A percentile compares a stretch with the other conserved stretches of the same genome.
phyloP scores from a whole-genome alignment of 2,329 filamentous ascomycete species.

The Truncatella angustata region DNA sequence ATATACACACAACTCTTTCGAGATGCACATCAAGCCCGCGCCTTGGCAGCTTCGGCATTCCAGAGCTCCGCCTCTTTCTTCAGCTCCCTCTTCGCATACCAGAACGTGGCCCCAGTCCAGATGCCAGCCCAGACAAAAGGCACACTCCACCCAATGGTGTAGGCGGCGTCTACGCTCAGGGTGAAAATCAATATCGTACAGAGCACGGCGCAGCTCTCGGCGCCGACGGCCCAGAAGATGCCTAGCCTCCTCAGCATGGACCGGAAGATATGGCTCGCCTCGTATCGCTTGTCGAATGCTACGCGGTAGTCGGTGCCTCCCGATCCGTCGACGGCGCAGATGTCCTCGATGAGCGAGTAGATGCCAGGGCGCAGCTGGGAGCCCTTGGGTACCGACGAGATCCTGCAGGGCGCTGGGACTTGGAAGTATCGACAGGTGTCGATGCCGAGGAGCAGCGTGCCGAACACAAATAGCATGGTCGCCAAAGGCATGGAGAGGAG shows the following conservation, averaged over 20 bases:
- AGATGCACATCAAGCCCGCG: neutral
- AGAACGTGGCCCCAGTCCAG: conserved; percentile 20
- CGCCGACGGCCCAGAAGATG: conserved; percentile 45
- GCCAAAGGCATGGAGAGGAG: conserved; percentile 51
- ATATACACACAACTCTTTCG: too few species aligned
- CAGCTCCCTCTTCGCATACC: conserved; percentile 23
- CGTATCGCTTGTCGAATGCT: conserved; percentile 48
- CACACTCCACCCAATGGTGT: conserved; percentile 14
- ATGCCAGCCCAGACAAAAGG: conserved; percentile 16
- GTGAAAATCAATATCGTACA: conserved; percentile 12
- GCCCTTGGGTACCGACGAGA: conserved; percentile 50
- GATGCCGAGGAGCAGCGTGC: conserved; percentile 46
- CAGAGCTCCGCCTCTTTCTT: conserved; percentile 23
- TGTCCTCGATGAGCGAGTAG: conserved; percentile 53
- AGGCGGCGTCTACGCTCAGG: conserved; percentile 11
- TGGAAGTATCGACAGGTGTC: conserved; percentile 44
- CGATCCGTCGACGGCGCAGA: conserved; percentile 50
- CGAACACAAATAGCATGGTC: conserved; percentile 51
- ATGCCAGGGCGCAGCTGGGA: conserved; percentile 50
- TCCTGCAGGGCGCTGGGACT: conserved; percentile 45
- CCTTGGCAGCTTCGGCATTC: conserved; percentile 20
- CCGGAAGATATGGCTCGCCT: conserved; percentile 51
- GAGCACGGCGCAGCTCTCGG: conserved; percentile 18
- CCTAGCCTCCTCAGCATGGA: conserved; percentile 50
- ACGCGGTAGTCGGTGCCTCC: conserved; percentile 52